Evolutionary conservation across 192 early-diverging fungal species (phyloP), one percentile per base, ranked within the genome.

Genomic region (Umbelopsis vinacea): DNA sequence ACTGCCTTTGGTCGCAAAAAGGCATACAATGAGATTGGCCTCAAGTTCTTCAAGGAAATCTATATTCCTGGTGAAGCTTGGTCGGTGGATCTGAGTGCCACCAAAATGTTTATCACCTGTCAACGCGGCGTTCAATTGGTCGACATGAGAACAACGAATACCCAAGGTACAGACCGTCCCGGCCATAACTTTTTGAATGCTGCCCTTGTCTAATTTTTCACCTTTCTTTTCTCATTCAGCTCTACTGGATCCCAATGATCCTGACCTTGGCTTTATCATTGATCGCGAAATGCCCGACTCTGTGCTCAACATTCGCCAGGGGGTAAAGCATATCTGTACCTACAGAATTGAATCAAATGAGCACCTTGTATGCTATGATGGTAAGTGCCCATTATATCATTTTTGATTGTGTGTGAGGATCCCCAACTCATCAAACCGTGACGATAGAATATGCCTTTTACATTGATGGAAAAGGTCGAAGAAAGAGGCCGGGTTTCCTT

Each of bases 101-200:
- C 91, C 24, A 92, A 90, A 40, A 82, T 98, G 23, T 95, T 92
- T 80, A 92, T 98, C 6, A 96, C 95, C 21, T 95, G 94, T 77
- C 84, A 85, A 24, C 93, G 94, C 71, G 97, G 97, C 6, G 97
- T 98, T 75, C 95, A 98, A 77, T 86, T 98, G 70, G 93, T 98
- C 7, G 92, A 97, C 76, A 76, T 96, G 67, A 88, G 89, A 10
- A 90, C 93, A 6, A 81, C 94, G 33, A 89, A 92, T 47, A 96
- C 96, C 3, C 94, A 95, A 68, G 74, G 77, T 79, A 79, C 68
- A 26, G 6, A n/a, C n/a, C 11, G 0, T 1, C 5, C 11, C 11
- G 6, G 0, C 53, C 29, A 11, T 23, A 14, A 3, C 2, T 43
- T 14, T 26, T 23, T 26, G 55, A 67, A 10, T 33, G 24, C 4